phyloP scores from a whole-genome alignment of 2,329 filamentous ascomycete species.

The Talaromyces pinophilus region DNA sequence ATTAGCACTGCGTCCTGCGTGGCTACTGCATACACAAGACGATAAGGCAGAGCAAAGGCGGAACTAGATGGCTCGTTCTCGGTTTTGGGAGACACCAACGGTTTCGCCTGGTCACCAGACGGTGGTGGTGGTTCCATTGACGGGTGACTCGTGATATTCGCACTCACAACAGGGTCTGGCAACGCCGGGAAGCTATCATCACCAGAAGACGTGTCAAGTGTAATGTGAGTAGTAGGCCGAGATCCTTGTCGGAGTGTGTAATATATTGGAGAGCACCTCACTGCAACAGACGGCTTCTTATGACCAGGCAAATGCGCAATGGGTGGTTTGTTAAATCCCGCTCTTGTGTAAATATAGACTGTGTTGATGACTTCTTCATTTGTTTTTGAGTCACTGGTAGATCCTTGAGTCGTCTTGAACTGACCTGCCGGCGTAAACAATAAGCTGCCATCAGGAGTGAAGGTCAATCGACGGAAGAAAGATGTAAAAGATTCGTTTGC shows the following conservation, averaged over 20 bases:
- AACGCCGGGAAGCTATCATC: slow-evolving; percentile 82
- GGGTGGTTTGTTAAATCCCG: slow-evolving; percentile 93
- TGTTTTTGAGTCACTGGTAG: slow-evolving; percentile 66
- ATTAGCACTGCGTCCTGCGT: slow-evolving; percentile 93
- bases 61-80: slow-evolving; percentile 44
- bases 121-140: slow-evolving; percentile 76
- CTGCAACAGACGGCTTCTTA: slow-evolving; percentile 95
- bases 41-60: slow-evolving; percentile 83
- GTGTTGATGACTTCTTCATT: slow-evolving; percentile 91
- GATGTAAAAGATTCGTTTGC: slow-evolving; percentile 96
- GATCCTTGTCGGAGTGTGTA: slow-evolving; percentile 74
- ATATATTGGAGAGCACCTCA: slow-evolving; percentile 87
- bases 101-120: slow-evolving; percentile 52
- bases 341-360: slow-evolving; percentile 95
- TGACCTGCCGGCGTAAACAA: slow-evolving; percentile 93
- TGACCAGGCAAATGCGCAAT: slow-evolving; percentile 93
- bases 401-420: slow-evolving; percentile 76
- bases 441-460: slow-evolving; percentile 91
- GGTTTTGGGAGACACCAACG: slow-evolving; percentile 58
- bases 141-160: slow-evolving; percentile 36
- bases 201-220: slow-evolving; percentile 85
- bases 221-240: slow-evolving; percentile 80
- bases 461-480: slow-evolving; percentile 91
- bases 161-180: slow-evolving; percentile 74
- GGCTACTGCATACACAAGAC: slow-evolving; percentile 94